Base-by-base conservation (phyloP, 495 filamentous ascomycete species). In the Podospora conica region DNA sequence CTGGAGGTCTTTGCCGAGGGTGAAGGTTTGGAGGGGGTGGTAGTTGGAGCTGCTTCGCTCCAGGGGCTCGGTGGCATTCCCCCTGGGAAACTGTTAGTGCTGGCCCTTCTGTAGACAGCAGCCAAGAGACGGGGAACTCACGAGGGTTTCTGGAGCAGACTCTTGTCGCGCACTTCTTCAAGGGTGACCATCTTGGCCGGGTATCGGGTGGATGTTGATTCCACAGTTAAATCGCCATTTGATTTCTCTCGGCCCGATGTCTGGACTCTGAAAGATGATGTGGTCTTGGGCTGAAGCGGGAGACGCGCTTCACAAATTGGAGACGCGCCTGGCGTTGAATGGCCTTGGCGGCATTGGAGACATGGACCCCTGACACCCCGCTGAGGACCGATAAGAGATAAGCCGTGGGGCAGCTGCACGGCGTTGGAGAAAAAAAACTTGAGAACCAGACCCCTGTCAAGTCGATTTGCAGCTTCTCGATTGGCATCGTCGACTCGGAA, bases 11-110 rank as follows among this genome's bases (percentile, higher is more conserved):
- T 87, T 87, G 1, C 87, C 85, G 11, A 97, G 83, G 56, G 80
- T 75, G 73, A 90, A 97, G 0, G 87, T 90, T 58, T 86, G 77
- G 23, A 93, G 81, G 1, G 93, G 88, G 62, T 88, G 89, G 80
- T 96, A 96, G 65, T 79, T 74, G 3, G 91, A 93, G 22, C 77
- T 69, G 54, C 72, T 74, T 54, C 88, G 80, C 53, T 78, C 70
- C 0, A 80, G 71, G 31, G 66, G 65, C 25, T 75, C 66, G 40
- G 74, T 73, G 55, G 72, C 68, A 31, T 79, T 64, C 66, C 73
- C 79, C 58, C 82, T 84, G 67, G 1, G 63, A 61, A 69, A 18
- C 24, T 55, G 66, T 75, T 64, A 71, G 58, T 23, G 25, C 12
- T 63, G 10, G 25, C 21, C 15, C 53, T n/a, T 31, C 11, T 56